phyloP scores from a whole-genome alignment of 2,329 filamentous ascomycete genomes.

The Ophiostoma fasciatum region DNA sequence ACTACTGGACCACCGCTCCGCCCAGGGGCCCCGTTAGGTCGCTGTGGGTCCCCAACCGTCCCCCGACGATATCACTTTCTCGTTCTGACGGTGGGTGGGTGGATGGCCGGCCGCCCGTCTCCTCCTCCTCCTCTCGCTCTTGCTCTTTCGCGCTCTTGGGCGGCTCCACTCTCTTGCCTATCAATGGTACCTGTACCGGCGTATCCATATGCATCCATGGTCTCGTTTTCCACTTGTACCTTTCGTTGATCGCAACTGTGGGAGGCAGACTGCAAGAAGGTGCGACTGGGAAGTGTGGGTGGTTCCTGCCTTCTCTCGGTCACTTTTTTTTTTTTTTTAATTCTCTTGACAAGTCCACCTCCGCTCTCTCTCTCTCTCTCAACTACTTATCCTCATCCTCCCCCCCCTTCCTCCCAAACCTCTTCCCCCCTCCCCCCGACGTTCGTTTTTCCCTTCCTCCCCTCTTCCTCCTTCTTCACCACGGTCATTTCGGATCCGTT shows the following conservation, averaged over 20 bases:
- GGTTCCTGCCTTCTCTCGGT: conserved; percentile 1
- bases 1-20: no score
- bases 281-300: conserved; percentile 3
- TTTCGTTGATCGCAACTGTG: conserved; percentile 26
- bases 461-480: conserved; percentile 14
- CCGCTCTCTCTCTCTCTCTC: conserved; percentile 9
- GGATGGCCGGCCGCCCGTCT: no score
- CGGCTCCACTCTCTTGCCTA: conserved; percentile 16
- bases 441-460: conserved; percentile 16
- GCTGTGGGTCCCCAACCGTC: conserved; percentile 11
- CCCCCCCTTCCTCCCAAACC: conserved; percentile 18
- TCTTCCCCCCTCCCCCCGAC: conserved; percentile 22
- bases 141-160: conserved; percentile 5
- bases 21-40: no score
- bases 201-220: no score
- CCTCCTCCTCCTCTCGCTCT: neutral
- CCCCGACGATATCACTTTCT: conserved; percentile 5
- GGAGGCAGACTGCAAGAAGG: conserved; percentile 12
- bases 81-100: no score
- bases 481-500: conserved; percentile 35
- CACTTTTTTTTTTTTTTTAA: conserved; percentile 4
- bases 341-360: conserved; percentile 4
- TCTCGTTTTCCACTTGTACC: conserved; percentile 14
- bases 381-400: conserved; percentile 31
- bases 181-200: no score